Evolutionary conservation across 169 alveolate genomes (phyloP).

Genomic region (Plasmodium vinckei): DNA sequence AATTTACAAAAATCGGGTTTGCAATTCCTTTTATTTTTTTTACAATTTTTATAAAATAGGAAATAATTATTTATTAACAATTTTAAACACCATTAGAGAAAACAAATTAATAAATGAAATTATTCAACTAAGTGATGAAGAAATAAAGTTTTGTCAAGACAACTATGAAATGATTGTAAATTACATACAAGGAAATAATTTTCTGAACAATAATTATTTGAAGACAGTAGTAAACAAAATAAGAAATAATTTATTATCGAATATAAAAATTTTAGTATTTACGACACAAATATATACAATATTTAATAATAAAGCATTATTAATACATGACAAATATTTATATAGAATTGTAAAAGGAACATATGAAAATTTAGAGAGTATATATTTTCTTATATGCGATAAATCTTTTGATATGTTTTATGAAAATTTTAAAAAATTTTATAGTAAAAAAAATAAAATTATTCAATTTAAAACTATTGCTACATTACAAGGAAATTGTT

Average conservation of each 20-base stretch:
- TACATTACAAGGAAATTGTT: slow-evolving; percentile 15
- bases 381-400: slow-evolving; percentile 50
- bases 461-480: slow-evolving; percentile 18
- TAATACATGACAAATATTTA: slow-evolving; percentile 37
- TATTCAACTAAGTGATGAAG: slow-evolving; percentile 11
- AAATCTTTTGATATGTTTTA: slow-evolving; percentile 36
- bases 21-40: slow-evolving; percentile 68
- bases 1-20: slow-evolving; percentile 34
- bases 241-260: slow-evolving; percentile 5
- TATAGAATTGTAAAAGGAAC: slow-evolving; percentile 28
- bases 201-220: neutral
- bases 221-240: neutral
- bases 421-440: slow-evolving; percentile 27
- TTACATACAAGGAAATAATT: neutral
- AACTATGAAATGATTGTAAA: neutral
- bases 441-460: slow-evolving; percentile 10
- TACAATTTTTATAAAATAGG: slow-evolving; percentile 18
- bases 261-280: slow-evolving; percentile 44
- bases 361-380: slow-evolving; percentile 1
- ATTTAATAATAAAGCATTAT: slow-evolving; percentile 55
- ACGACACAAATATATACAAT: slow-evolving; percentile 75
- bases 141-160: neutral
- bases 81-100: slow-evolving; percentile 6
- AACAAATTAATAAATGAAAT: slow-evolving; percentile 35
- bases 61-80: neutral